phyloP scores from a whole-genome alignment of 495 filamentous ascomycete genomes.

The Penicillium simplicissimum region DNA sequence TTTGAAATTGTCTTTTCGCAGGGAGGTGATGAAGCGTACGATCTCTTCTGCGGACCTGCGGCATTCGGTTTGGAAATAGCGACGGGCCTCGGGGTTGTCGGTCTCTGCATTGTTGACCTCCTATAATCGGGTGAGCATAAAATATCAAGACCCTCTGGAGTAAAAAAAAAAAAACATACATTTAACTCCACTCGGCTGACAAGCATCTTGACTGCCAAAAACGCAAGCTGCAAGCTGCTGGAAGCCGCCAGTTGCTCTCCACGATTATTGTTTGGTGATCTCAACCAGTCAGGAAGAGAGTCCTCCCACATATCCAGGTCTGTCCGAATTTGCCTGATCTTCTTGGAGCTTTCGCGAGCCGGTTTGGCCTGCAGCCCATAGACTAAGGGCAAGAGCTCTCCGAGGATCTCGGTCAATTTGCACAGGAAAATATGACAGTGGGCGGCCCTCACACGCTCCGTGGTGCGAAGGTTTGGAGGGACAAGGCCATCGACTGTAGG shows the following conservation, averaged over 20 bases:
- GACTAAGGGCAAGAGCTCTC: constrained; percentile 51
- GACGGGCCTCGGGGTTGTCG: constrained; percentile 45
- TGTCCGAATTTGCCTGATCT: constrained; percentile 43
- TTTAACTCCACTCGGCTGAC: constrained; percentile 53
- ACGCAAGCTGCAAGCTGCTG: constrained; percentile 53
- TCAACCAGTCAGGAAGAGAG: constrained; percentile 47
- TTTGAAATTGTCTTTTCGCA: constrained; percentile 45
- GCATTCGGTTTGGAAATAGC: constrained; percentile 52
- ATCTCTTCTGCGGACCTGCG: constrained; percentile 53
- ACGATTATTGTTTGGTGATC: constrained; percentile 28
- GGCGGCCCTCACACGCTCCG: constrained; percentile 47
- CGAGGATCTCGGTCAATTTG: constrained; percentile 53
- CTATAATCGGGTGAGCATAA: constrained; percentile 24
- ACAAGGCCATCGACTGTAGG: constrained; percentile 46
- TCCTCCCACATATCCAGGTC: constrained; percentile 51
- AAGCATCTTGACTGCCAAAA: constrained; percentile 54
- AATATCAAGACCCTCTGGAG: no score
- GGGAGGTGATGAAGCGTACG: constrained; percentile 50
- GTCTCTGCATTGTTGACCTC: constrained; percentile 48
- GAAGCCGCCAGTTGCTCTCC: constrained; percentile 42
- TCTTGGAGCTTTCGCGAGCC: constrained; percentile 44
- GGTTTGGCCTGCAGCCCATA: constrained; percentile 47
- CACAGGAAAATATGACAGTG: constrained; percentile 54
- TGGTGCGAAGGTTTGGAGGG: constrained; percentile 34
- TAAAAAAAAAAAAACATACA: no score